These are phyloP conservation scores for Penicillium subrubescens DNA, from an alignment of 495 filamentous ascomycete genomes.

Conservation along the genomic window DNA sequence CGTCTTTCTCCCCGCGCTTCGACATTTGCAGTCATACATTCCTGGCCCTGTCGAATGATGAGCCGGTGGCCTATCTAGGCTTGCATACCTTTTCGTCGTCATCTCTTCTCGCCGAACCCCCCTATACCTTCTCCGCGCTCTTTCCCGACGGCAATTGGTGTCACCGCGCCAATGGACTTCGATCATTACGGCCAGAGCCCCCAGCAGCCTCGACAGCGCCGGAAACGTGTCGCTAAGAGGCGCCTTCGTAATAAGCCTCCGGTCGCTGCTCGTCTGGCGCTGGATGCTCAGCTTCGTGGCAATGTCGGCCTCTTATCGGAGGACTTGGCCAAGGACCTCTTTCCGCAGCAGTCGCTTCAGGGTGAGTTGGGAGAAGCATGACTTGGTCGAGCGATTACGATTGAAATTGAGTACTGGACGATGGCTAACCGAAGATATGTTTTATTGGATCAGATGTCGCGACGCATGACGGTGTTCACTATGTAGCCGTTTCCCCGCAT, in stretches of 20 bases:
- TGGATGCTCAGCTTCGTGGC: constrained; percentile 84
- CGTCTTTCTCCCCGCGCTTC: constrained; percentile 17
- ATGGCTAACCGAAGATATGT: constrained; percentile 7
- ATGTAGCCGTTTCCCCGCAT: constrained; percentile 84
- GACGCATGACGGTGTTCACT: constrained; percentile 43
- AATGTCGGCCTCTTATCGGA: constrained; percentile 86
- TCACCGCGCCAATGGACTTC: constrained; percentile 39
- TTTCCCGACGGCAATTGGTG: constrained; percentile 33
- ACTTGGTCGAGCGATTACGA: neutral
- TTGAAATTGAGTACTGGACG: neutral
- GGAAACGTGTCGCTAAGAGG: constrained; percentile 38
- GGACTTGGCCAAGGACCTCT: constrained; percentile 81
- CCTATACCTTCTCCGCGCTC: constrained; percentile 5
- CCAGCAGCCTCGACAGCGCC: constrained; percentile 46
- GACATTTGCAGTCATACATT: constrained; percentile 3
- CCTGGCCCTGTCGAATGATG: constrained; percentile 13
- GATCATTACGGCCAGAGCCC: constrained; percentile 38
- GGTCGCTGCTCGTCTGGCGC: constrained; percentile 62
- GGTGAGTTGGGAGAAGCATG: constrained; percentile 27
- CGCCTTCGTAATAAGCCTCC: constrained; percentile 56
- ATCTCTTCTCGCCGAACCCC: neutral
- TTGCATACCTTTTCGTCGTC: constrained; percentile 2
- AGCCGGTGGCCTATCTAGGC: constrained; percentile 6
- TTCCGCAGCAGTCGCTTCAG: constrained; percentile 55
- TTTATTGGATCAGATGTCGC: constrained; percentile 16